These are phyloP conservation scores for apple (Malus domestica) DNA, from an alignment of 306 rosid genomes.

Conservation along the genomic window DNA sequence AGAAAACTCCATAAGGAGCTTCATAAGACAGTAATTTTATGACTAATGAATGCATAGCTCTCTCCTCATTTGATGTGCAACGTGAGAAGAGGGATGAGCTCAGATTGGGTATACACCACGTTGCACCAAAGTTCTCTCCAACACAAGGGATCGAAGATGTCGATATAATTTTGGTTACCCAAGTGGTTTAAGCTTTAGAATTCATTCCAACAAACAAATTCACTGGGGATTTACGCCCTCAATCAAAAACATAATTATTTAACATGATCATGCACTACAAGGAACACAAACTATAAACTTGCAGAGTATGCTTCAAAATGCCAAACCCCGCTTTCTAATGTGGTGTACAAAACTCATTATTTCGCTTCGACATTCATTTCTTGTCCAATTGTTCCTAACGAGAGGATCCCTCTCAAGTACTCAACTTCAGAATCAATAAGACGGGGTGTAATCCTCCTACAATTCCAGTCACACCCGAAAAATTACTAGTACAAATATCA, in stretches of 20 bases:
- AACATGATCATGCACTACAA: not conserved
- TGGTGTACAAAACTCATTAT: conserved; percentile 9
- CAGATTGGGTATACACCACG: too few species aligned
- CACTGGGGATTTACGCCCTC: not conserved
- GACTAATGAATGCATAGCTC: too few species aligned
- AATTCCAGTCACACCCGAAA: conserved; percentile 26
- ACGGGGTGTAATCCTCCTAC: conserved; percentile 5
- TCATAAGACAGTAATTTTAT: too few species aligned
- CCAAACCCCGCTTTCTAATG: not conserved
- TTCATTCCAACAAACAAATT: not conserved
- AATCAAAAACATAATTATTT: not conserved
- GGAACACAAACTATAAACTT: not conserved
- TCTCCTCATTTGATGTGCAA: not conserved
- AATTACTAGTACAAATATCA: conserved; percentile 26
- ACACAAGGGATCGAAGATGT: not conserved
- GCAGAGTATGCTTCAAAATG: not conserved
- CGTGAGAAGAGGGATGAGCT: not conserved
- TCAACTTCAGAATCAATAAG: not conserved
- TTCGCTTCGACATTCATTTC: not conserved
- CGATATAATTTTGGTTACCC: not conserved
- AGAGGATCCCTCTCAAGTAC: not conserved
- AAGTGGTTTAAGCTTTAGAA: not conserved
- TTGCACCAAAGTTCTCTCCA: not conserved
- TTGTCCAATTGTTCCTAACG: not conserved
- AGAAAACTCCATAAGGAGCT: too few species aligned